Base-by-base conservation (phyloP, 306 rosid species). In the Begonia masoniana region DNA sequence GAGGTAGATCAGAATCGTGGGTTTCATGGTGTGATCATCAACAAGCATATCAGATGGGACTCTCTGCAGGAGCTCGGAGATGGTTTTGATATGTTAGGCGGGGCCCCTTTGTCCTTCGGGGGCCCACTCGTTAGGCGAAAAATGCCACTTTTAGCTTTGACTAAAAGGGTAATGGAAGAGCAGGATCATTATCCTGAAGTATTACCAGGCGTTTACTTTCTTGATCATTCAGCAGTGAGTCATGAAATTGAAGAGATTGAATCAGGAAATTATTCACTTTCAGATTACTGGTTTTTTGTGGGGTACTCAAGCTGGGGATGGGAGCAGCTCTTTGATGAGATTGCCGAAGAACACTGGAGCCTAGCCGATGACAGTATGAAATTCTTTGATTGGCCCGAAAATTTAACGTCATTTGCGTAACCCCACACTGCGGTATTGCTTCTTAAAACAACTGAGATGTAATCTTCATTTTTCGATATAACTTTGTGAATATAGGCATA, bases 221-320 rank as follows among this genome's bases (percentile, higher is more conserved):
- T 91, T 39, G 79, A 81, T 73, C 94, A 81, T 51, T 48, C 36
- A 41, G 66, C 51, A 3, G 78, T 94, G 21, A 39, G 65, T 24
- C 57, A 61, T 4, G 73, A 60, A 74, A 71, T 85, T 4, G 60
- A 74, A 70, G 82, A 76, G 68, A 58, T 83, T 56, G 76, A 65
- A 50, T 65, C 64, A 2, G 81, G 66, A 58, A 68, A 81, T 63
- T 67, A 70, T 55, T 59, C 81, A 5, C 62, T 60, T 17, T 14
- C 50, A 14, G 79, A 78, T 69, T 71, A 71, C 54, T 85, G 96
- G 96, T 91, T 83, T 79, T 85, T 91, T 81, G 62, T 83, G 58
- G 96, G 97, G 39, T 91, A 61, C 76, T 85, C 97, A 7, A 83
- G 87, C 47, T 91, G 97, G 97, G 77, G 68, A 39, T 83, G 92